phyloP scores from a whole-genome alignment of 345 rosid genomes.

The Fremontodendron californicum region DNA sequence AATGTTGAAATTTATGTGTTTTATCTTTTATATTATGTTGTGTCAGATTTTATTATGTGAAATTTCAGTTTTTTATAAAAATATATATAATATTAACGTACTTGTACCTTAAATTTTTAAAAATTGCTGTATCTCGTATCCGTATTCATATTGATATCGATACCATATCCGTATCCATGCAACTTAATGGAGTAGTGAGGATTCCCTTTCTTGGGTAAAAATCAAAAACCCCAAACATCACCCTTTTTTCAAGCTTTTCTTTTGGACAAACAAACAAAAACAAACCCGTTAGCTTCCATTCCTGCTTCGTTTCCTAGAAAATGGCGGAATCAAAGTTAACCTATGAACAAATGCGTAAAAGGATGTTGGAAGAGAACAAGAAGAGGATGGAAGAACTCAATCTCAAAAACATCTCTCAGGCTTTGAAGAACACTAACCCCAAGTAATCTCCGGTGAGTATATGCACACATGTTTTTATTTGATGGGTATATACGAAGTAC shows the following conservation, averaged over 20 bases:
- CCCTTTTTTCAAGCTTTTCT: not conserved
- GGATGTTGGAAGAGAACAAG: slow-evolving; percentile 75
- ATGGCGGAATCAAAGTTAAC: slow-evolving; percentile 44
- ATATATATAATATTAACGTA: too few relatives aligned
- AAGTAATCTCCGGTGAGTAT: slow-evolving; percentile 46
- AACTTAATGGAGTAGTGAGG: too few relatives aligned
- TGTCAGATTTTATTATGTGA: too few relatives aligned
- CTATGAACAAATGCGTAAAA: slow-evolving; percentile 60
- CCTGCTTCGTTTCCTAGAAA: not conserved
- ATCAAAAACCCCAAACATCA: not conserved
- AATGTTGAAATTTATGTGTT: too few relatives aligned
- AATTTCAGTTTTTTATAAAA: too few relatives aligned
- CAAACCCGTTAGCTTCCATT: not conserved
- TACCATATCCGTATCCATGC: too few relatives aligned
- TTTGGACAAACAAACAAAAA: not conserved
- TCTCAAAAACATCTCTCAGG: slow-evolving; percentile 45
- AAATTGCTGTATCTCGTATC: too few relatives aligned
- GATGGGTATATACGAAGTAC: too few relatives aligned
- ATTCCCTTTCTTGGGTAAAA: not conserved
- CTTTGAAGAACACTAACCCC: slow-evolving; percentile 34
- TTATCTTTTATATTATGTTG: too few relatives aligned
- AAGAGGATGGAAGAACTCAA: slow-evolving; percentile 72
- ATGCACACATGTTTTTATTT: too few relatives aligned
- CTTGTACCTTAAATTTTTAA: too few relatives aligned
- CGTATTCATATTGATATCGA: too few relatives aligned